Base-by-base conservation (phyloP, 805 yeast species). In the Sugiyamaella mastotermitis region DNA sequence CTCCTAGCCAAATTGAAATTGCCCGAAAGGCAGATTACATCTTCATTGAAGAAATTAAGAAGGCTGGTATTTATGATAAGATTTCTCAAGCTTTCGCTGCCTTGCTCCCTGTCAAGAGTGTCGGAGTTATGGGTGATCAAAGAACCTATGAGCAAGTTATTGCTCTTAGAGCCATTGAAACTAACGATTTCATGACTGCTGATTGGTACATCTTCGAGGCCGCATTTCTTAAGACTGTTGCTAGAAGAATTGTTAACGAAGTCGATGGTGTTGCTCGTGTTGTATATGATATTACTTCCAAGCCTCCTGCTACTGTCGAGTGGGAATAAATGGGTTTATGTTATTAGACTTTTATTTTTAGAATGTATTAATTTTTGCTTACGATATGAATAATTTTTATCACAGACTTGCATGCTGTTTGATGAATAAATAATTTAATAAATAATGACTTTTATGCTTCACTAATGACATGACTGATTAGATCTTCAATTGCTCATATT, bases 51-150 rank as follows among this genome's bases (percentile, higher is more conserved):
- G 99, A 92, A 72, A 92, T 92, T 63, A 83, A 75, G 60, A 78
- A 77, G 49, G 95, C 94, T 42, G 98, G 98, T 43, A 69, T 92
- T 55, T 92, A 92, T 71, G 74, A 82, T 59, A 69, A 90, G 58
- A 92, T 92, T 52, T 83, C 97, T 32, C 99, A 92, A 70, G 98
- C 98, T 14, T 92, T 92, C 60, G 99, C 99, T 42, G 87, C 94
- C 50, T 72, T 92, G 54, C 73, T 92, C 58, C 99, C 99, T 13
- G 98, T 92, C 51, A 88, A 87, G 69, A 84, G 97, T 38, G 99
- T 92, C 41, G 99, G 99, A 71, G 99, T 92, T 50, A 85, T 86
- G 96, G 99, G 99, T 60, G 99, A 92, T 67, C 95, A 92, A 73
- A 83, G 99, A 72, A 86, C 97, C 44, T 92, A 92, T 62, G 98